These are phyloP conservation scores for Zymoseptoria brevis DNA, from an alignment of 2,329 filamentous ascomycete genomes.

Conservation along the genomic window DNA sequence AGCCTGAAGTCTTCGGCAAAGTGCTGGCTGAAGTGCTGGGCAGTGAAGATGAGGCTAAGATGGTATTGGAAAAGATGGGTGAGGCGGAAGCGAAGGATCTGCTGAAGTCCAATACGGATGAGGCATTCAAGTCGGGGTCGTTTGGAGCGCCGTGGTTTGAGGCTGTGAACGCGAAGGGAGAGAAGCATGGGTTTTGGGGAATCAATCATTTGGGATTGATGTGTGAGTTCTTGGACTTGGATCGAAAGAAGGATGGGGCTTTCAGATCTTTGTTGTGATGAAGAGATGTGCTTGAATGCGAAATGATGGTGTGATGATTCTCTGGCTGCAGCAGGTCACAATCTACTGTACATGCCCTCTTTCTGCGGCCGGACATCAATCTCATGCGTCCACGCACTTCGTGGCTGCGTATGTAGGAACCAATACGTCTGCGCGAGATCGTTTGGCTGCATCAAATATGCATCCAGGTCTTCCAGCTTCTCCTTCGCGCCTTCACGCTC, in stretches of 20 bases:
- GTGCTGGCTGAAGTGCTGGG: constrained; percentile 42
- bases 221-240: constrained; percentile 45
- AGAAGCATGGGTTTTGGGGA: constrained; percentile 51
- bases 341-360: constrained; percentile 6
- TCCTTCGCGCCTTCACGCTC: constrained; percentile 7
- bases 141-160: constrained; percentile 56
- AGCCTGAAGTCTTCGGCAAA: constrained; percentile 38
- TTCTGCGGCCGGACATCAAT: constrained; percentile 20
- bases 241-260: constrained; percentile 30
- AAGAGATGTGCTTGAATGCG: background rate
- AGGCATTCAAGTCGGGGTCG: constrained; percentile 45
- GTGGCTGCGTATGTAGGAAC: constrained; percentile 20
- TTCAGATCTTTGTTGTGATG: constrained; percentile 33
- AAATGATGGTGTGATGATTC: background rate
- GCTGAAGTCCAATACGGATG: constrained; percentile 44
- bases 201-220: constrained; percentile 53
- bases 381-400: constrained; percentile 22
- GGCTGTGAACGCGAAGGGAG: constrained; percentile 46
- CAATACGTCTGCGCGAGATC: constrained; percentile 11
- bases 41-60: constrained; percentile 32
- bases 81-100: constrained; percentile 43
- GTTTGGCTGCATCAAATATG: constrained; percentile 7
- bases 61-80: constrained; percentile 29
- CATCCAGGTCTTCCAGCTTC: constrained; percentile 8
- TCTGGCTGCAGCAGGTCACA: background rate